A percentile compares a stretch with the other conserved stretches of the same genome.
These are phyloP conservation scores for Diospyros lotus DNA, from an alignment of 148 eudicot genomes.

Conservation along the genomic window DNA sequence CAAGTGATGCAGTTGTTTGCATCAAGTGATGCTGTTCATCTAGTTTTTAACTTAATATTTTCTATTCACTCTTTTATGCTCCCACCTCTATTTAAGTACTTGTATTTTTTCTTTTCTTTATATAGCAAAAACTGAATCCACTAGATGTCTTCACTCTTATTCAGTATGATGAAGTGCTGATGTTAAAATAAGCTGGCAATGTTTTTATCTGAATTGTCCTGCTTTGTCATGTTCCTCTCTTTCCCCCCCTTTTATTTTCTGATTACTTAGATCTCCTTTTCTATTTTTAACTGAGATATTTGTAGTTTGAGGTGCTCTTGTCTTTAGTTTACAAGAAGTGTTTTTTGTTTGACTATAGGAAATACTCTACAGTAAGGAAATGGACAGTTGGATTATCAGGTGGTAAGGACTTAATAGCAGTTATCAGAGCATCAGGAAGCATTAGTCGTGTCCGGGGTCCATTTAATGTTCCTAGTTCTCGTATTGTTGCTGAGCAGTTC, in stretches of 20 bases:
- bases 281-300: too few species aligned
- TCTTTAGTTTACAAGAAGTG: neutral
- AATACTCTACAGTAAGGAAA: conserved; percentile 61
- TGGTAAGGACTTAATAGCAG: conserved; percentile 67
- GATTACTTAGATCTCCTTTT: too few species aligned
- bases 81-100: neutral
- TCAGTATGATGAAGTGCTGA: neutral
- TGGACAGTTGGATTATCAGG: conserved; percentile 89
- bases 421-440: conserved; percentile 89
- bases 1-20: neutral
- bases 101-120: neutral
- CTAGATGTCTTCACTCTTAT: neutral
- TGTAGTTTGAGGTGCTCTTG: neutral
- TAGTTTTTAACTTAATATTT: neutral
- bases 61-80: neutral
- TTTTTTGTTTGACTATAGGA: conserved; percentile 33
- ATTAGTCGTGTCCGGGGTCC: conserved; percentile 65
- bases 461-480: conserved; percentile 48
- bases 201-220: neutral
- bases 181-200: neutral
- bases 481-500: conserved; percentile 65
- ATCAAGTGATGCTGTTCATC: neutral
- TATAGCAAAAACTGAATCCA: neutral
- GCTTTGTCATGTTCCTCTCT: neutral
- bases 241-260: neutral